A percentile compares a stretch with the other conserved stretches of the same genome.
Conservation (phyloP, 1,284 basidiomycete species). For the Clitocybe nebularis region DNA sequence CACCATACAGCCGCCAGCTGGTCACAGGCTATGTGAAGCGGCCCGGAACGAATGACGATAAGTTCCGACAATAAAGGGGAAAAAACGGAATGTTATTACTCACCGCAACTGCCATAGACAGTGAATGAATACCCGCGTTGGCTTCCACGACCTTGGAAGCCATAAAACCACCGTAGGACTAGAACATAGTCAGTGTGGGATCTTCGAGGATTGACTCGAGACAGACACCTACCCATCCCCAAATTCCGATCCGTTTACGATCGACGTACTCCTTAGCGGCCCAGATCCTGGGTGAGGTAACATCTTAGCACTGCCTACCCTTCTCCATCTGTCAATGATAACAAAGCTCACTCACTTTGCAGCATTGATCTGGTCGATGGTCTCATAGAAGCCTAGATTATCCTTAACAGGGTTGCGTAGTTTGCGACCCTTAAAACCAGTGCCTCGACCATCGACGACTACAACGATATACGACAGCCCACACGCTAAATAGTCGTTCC, state of each 20-base stretch:
- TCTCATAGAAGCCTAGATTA: conserved; percentile 85
- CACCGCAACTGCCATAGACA: conserved; percentile 88
- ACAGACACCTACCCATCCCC: conserved; percentile 80
- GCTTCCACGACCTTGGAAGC: conserved; percentile 88
- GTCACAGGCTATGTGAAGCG: conserved; percentile 62
- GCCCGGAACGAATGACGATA: conserved; percentile 9
- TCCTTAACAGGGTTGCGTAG: conserved; percentile 83
- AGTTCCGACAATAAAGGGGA: conserved; percentile 5
- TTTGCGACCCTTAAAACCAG: conserved; percentile 82
- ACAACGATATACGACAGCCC: conserved; percentile 85
- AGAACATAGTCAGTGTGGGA: conserved; percentile 9
- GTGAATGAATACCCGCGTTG: conserved; percentile 77
- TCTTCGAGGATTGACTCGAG: conserved; percentile 1
- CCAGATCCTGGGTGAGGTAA: conserved; percentile 50
- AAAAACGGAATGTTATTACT: conserved; percentile 33
- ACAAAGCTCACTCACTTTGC: conserved; percentile 54
- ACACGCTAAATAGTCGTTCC: conserved; percentile 85
- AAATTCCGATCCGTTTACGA: conserved; percentile 82
- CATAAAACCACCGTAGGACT: conserved; percentile 95
- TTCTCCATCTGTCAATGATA: conserved; percentile 10
- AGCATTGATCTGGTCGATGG: conserved; percentile 82
- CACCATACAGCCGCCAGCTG: conserved; percentile 83
- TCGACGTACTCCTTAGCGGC: conserved; percentile 78
- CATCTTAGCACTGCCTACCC: conserved; percentile 12
- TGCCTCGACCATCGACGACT: conserved; percentile 89